These are phyloP conservation scores for Epicoccum sorghinum DNA, from an alignment of 2,329 filamentous ascomycete species.

Conservation along the genomic window DNA sequence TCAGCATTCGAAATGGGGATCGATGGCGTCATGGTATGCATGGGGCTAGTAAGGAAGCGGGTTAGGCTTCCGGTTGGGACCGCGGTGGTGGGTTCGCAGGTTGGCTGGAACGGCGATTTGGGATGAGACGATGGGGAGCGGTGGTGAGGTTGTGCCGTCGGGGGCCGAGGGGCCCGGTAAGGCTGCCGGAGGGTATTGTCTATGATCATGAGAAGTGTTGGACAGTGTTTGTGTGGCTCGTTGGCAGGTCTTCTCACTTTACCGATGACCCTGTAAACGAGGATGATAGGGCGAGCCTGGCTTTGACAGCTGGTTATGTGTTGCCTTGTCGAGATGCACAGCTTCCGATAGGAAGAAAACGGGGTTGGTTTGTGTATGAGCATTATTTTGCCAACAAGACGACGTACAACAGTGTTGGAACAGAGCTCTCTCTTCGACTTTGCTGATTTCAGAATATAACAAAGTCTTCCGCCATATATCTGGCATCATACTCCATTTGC, in stretches of 20 bases:
- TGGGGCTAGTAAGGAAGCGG: neutral
- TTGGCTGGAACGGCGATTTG: neutral
- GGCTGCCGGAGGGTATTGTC: neutral
- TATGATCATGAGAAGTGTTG: too few relatives aligned
- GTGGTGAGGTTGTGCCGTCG: neutral
- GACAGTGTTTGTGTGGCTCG: too few relatives aligned
- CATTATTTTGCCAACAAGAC: too few relatives aligned
- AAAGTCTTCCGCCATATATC: neutral
- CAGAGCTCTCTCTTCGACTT: neutral
- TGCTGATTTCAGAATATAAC: neutral
- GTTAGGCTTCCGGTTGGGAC: neutral
- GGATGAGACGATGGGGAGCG: neutral
- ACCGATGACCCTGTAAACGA: too few relatives aligned
- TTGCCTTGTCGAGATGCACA: too few relatives aligned
- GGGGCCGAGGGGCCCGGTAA: neutral
- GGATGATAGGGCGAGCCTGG: too few relatives aligned
- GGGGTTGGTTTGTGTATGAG: too few relatives aligned
- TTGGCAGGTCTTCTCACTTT: too few relatives aligned
- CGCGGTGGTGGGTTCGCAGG: neutral
- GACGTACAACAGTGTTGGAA: too few relatives aligned
- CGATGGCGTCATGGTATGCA: conserved; percentile 34
- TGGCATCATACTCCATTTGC: neutral
- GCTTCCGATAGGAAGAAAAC: too few relatives aligned
- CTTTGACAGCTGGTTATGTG: too few relatives aligned
- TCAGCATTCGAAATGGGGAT: conserved; percentile 32